Conservation (phyloP, 352 stramenopile species). For the Pythium aquatile region DNA sequence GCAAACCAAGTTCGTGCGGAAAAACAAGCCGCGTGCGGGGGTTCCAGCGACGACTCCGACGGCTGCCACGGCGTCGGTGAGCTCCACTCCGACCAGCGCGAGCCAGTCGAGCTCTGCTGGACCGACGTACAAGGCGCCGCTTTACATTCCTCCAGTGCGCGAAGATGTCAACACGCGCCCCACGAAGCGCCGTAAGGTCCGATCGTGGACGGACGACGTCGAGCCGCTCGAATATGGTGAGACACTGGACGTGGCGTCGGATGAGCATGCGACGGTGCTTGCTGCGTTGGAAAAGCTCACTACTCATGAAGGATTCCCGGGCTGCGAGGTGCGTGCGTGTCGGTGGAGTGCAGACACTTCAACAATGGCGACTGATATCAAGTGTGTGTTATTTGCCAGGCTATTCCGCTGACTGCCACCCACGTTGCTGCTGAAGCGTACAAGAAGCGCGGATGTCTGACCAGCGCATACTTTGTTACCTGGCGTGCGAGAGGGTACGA, state of each 20-base stretch:
- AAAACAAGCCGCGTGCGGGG: slow-evolving; percentile 21
- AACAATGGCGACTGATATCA: not conserved
- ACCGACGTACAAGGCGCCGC: slow-evolving; percentile 67
- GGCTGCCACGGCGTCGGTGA: slow-evolving; percentile 13
- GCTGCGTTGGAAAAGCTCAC: slow-evolving; percentile 70
- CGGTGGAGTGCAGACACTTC: not conserved
- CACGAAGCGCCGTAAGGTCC: slow-evolving; percentile 84
- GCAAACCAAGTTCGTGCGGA: slow-evolving; percentile 56
- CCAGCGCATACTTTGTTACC: slow-evolving; percentile 81
- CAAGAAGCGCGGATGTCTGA: slow-evolving; percentile 71
- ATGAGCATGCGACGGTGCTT: slow-evolving; percentile 56
- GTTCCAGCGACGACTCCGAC: slow-evolving; percentile 22
- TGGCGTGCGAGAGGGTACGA: slow-evolving; percentile 75
- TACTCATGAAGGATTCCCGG: slow-evolving; percentile 70
- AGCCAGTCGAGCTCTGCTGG: not conserved
- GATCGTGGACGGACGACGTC: slow-evolving; percentile 84
- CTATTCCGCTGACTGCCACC: slow-evolving; percentile 82
- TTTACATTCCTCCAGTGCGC: slow-evolving; percentile 67
- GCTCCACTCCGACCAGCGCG: slow-evolving; percentile 29
- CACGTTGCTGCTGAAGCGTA: slow-evolving; percentile 73
- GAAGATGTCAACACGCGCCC: slow-evolving; percentile 46
- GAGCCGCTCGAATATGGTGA: slow-evolving; percentile 61
- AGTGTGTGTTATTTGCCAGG: slow-evolving; percentile 31
- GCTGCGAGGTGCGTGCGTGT: slow-evolving; percentile 61
- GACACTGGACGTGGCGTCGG: slow-evolving; percentile 49